Evolutionary conservation across 1,139 yeast genomes (phyloP), one percentile per base, ranked within the genome.

Genomic region (Candida frijolesensis): DNA sequence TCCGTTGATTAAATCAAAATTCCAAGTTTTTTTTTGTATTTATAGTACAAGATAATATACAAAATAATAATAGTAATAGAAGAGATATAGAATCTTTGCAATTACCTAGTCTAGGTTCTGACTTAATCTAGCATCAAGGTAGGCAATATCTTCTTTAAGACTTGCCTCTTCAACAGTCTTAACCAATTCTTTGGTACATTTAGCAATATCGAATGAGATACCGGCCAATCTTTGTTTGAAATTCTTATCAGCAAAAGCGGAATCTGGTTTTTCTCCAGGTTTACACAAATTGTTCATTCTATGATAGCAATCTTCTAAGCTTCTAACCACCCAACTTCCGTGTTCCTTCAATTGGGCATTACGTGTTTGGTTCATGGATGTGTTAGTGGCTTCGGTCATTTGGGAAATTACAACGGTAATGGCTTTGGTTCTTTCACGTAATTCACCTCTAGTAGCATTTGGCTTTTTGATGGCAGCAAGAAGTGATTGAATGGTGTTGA

Each of bases 161-260:
- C 94, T 87, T 27, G 96, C 96, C 64, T 91, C 97, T 66, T 92
- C 98, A 6, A 92, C 97, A 1, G 96, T 88, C 72, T 91, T 92
- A 34, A 92, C 98, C 65, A 92, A 79, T 67, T 92, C 98, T 66
- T 92, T 92, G 11, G 97, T 92, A 66, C 96, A 88, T 68, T 94
- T 90, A 44, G 97, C 97, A 72, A 92, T 89, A 65, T 94, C 98
- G 71, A 91, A 94, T 19, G 97, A 91, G 56, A 91, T 87, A 1
- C 97, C 98, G 0, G 98, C 98, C 57, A 94, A 80, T 59, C 97
- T 81, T 70, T 92, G 98, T 68, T 87, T 88, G 73, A 90, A 87
- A 57, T 88, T 88, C 66, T 92, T 89, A 65, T 91, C 96, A 4
- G 97, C 97, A 64, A 80, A 84, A 49, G 83, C 87, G 34, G 68